These are phyloP conservation scores for Fraxinus latifolia DNA, from an alignment of 305 asterid genomes.

Conservation along the genomic window DNA sequence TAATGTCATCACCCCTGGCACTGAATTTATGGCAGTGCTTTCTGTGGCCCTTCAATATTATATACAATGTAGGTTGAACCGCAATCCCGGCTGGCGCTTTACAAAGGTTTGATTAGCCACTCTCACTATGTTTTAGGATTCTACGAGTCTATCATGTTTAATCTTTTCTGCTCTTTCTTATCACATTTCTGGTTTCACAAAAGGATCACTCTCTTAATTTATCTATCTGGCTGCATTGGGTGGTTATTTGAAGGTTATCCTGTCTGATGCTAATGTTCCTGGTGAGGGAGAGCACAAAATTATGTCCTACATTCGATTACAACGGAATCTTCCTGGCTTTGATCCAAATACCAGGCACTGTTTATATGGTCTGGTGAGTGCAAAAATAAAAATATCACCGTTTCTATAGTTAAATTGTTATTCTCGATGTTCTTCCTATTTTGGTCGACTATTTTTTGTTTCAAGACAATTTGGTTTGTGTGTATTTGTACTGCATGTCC, in stretches of 20 bases:
- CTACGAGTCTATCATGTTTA: constrained; percentile 36
- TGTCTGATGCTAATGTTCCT: constrained; percentile 97
- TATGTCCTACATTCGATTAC: constrained; percentile 91
- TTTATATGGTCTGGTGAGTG: constrained; percentile 92
- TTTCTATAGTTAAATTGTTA: constrained; percentile 18
- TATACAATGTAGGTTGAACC: constrained; percentile 76
- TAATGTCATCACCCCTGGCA: constrained; percentile 97
- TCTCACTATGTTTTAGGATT: constrained; percentile 25
- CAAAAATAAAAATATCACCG: constrained; percentile 6
- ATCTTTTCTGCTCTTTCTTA: constrained; percentile 34
- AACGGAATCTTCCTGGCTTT: constrained; percentile 90
- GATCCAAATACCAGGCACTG: constrained; percentile 95
- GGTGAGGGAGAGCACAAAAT: constrained; percentile 99
- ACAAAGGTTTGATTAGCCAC: constrained; percentile 58
- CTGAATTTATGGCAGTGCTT: constrained; percentile 87
- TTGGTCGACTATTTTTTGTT: constrained; percentile 1
- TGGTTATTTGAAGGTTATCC: constrained; percentile 83
- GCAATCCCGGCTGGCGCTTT: constrained; percentile 73
- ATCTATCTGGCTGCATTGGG: constrained; percentile 54
- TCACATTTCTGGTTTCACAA: constrained; percentile 42
- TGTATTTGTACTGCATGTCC: constrained; percentile 20
- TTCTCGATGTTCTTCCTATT: constrained; percentile 23
- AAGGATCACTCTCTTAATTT: constrained; percentile 41
- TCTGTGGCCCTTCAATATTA: constrained; percentile 91
- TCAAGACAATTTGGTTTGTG: constrained; percentile 21